Evolutionary conservation across 805 yeast genomes (phyloP).

Genomic region (Metschnikowia similis): DNA sequence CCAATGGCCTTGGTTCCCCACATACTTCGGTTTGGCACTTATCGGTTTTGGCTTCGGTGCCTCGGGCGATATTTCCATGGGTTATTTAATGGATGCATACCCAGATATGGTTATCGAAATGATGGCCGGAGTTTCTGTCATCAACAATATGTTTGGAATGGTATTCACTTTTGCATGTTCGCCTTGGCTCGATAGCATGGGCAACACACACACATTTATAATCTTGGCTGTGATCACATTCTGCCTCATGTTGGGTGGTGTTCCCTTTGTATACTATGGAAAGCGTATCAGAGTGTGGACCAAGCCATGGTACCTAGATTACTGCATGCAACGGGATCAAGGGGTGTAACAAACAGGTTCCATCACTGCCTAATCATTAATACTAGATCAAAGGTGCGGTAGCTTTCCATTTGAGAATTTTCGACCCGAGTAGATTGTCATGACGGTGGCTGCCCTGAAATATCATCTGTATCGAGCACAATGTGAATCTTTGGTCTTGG

Average conservation of each 20-base stretch:
- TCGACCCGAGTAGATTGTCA: background rate
- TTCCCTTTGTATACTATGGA: conserved; percentile 60
- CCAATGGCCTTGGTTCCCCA: conserved; percentile 48
- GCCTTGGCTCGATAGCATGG: conserved; percentile 52
- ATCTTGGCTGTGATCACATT: conserved; percentile 59
- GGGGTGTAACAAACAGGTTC: conserved; percentile 1
- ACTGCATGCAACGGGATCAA: conserved; percentile 14
- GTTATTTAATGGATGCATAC: conserved; percentile 62
- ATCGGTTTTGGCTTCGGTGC: conserved; percentile 69
- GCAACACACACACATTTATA: conserved; percentile 56
- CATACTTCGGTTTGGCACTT: conserved; percentile 59
- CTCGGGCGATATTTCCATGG: conserved; percentile 67
- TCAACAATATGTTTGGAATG: conserved; percentile 62
- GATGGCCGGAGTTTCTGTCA: conserved; percentile 64
- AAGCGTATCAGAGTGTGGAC: conserved; percentile 57
- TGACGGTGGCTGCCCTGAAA: too few species aligned
- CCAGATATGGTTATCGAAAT: conserved; percentile 69
- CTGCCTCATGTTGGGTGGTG: conserved; percentile 50
- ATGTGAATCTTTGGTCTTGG: too few species aligned
- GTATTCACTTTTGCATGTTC: conserved; percentile 65
- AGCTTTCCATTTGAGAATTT: background rate
- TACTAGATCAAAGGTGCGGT: background rate
- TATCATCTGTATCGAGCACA: too few species aligned
- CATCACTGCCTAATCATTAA: background rate
- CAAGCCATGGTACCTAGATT: conserved; percentile 43